Evolutionary conservation across 2,329 filamentous ascomycete species (phyloP).

Genomic region (Arthrobotrys entomopaga): DNA sequence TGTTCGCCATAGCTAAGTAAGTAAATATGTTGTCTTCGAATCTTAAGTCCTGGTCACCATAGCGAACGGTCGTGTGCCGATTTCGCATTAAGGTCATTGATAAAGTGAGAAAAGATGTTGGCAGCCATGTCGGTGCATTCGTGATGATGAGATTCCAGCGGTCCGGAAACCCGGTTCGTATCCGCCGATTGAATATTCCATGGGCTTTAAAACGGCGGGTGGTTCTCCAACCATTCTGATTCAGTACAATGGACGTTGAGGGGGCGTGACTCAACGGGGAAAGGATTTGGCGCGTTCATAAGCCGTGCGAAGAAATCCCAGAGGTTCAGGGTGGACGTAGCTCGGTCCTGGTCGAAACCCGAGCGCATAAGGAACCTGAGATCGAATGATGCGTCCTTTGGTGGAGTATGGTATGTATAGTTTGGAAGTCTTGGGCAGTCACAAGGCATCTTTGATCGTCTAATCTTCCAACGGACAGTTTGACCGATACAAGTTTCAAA

Average conservation of each 20-base stretch:
- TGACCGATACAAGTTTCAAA: no score
- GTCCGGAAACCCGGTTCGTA: background rate
- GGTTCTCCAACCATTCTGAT: conserved; percentile 12
- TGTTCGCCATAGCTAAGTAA: no score
- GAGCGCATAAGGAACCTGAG: conserved; percentile 30
- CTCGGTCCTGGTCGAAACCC: conserved; percentile 28
- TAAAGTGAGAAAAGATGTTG: no score
- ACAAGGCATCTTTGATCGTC: conserved; percentile 19
- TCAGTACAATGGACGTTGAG: conserved; percentile 8
- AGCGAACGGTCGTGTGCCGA: no score
- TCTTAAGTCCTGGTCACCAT: no score
- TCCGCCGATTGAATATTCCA: background rate
- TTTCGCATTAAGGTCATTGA: no score
- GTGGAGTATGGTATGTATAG: conserved; percentile 36
- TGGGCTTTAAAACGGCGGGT: background rate
- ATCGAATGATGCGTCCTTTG: conserved; percentile 6
- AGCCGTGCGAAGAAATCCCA: conserved; percentile 28
- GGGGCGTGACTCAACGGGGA: conserved; percentile 4
- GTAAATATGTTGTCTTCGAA: no score
- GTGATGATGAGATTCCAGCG: no score
- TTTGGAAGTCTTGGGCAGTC: conserved; percentile 23
- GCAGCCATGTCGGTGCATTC: no score
- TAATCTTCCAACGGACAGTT: no score
- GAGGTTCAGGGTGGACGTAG: conserved; percentile 15
- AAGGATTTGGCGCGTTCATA: conserved; percentile 3